Conservation (phyloP, 2,329 filamentous ascomycete genomes). For the Botryotinia calthae region DNA sequence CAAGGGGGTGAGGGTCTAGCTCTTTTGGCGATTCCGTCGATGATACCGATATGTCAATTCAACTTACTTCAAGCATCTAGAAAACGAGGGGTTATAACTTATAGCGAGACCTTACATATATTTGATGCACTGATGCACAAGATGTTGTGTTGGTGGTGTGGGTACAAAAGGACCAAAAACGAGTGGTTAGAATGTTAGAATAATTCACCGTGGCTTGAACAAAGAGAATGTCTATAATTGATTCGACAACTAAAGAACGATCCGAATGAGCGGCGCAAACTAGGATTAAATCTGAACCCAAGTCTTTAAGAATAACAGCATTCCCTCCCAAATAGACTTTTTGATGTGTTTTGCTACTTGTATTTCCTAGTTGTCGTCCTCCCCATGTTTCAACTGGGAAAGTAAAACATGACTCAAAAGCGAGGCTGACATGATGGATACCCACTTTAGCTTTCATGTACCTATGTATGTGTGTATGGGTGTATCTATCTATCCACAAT, state of each 20-base stretch:
- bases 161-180: background rate
- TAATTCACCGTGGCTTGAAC: background rate
- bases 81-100: background rate
- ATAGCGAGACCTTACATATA: background rate
- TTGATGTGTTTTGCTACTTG: background rate
- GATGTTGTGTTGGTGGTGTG: background rate
- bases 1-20: background rate
- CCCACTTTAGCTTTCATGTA: background rate
- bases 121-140: background rate
- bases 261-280: background rate
- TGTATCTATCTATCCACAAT: background rate
- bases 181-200: constrained; percentile 11
- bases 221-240: background rate
- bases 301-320: background rate
- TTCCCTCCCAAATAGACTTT: background rate
- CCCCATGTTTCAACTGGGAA: background rate
- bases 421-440: constrained; percentile 5
- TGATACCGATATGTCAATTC: background rate
- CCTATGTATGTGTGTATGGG: background rate
- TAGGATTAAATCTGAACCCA: background rate
- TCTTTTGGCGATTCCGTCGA: background rate
- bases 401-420: background rate
- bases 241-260: background rate
- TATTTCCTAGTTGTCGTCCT: background rate
- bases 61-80: background rate